phyloP scores from a whole-genome alignment of 306 rosid genomes.

The Dalbergia oliveri region DNA sequence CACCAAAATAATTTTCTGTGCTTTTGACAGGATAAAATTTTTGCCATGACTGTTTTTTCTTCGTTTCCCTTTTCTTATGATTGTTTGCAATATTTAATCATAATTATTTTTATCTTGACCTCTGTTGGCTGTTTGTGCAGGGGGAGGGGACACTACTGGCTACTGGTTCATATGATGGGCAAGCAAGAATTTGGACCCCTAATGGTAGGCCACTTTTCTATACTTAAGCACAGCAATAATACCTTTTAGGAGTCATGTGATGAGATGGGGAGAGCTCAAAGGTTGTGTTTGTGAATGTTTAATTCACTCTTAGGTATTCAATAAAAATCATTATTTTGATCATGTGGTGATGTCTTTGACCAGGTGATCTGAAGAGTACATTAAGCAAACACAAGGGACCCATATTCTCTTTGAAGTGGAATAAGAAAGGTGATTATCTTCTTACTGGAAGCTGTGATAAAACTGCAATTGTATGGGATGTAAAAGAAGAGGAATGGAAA shows the following conservation, averaged over 20 bases:
- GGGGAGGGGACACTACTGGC: conserved; percentile 83
- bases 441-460: conserved; percentile 87
- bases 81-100: background rate
- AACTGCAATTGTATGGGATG: conserved; percentile 90
- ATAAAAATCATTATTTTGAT: background rate
- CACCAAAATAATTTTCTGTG: background rate
- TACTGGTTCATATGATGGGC: conserved; percentile 85
- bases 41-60: background rate
- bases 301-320: background rate
- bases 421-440: conserved; percentile 84
- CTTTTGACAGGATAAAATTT: background rate
- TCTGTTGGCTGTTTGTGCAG: conserved; percentile 41
- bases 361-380: conserved; percentile 79
- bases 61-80: background rate
- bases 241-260: background rate
- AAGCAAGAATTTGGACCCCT: conserved; percentile 82
- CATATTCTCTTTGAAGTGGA: conserved; percentile 85
- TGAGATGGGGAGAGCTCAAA: conserved; percentile 27
- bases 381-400: conserved; percentile 80
- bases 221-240: background rate
- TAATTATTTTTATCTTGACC: background rate
- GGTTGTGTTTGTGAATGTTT: background rate
- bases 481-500: conserved; percentile 75
- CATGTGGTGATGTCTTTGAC: conserved; percentile 38
- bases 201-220: conserved; percentile 54